Percentiles rank a stretch among this genome's conserved stretches.
Evolutionary conservation across 345 rosid species (phyloP).

Genomic region (Pseudoturritis turrita): DNA sequence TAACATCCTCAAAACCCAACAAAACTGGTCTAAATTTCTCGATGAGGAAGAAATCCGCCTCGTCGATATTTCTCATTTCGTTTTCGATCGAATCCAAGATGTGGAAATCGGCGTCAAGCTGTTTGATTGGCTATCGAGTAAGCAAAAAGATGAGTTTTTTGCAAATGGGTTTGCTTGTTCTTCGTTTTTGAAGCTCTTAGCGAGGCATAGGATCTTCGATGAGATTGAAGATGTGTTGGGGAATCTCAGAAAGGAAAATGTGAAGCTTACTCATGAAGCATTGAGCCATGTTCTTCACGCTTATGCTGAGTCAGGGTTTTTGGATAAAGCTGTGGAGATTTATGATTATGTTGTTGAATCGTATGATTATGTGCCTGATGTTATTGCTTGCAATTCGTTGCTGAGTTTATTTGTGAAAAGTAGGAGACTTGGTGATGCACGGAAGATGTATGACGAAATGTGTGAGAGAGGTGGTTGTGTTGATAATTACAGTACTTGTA

Average conservation of each 20-base stretch:
- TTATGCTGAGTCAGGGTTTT: slow-evolving; percentile 48
- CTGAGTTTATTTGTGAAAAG: slow-evolving; percentile 41
- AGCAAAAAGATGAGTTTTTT: slow-evolving; percentile 20
- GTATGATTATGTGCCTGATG: slow-evolving; percentile 43
- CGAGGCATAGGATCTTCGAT: slow-evolving; percentile 43
- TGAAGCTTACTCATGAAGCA: slow-evolving; percentile 54
- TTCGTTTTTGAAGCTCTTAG: slow-evolving; percentile 69
- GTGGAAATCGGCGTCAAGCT: slow-evolving; percentile 55
- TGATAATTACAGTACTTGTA: slow-evolving; percentile 70
- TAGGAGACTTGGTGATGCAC: slow-evolving; percentile 41
- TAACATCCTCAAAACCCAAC: slow-evolving; percentile 48
- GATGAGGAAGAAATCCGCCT: slow-evolving; percentile 37
- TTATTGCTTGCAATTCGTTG: slow-evolving; percentile 66
- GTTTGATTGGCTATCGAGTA: slow-evolving; percentile 50
- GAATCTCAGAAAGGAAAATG: slow-evolving; percentile 38
- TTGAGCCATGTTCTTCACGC: slow-evolving; percentile 50
- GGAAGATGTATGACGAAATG: slow-evolving; percentile 63
- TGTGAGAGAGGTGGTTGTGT: slow-evolving; percentile 40
- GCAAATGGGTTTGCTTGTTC: slow-evolving; percentile 57
- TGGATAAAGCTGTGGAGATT: slow-evolving; percentile 52
- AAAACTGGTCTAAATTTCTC: slow-evolving; percentile 44
- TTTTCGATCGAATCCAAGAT: slow-evolving; percentile 64
- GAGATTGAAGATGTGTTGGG: slow-evolving; percentile 46
- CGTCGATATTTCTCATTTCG: slow-evolving; percentile 54
- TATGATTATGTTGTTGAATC: slow-evolving; percentile 33